Base-by-base conservation (phyloP, 1,139 yeast species). In the Blastobotrys illinoisensis region DNA sequence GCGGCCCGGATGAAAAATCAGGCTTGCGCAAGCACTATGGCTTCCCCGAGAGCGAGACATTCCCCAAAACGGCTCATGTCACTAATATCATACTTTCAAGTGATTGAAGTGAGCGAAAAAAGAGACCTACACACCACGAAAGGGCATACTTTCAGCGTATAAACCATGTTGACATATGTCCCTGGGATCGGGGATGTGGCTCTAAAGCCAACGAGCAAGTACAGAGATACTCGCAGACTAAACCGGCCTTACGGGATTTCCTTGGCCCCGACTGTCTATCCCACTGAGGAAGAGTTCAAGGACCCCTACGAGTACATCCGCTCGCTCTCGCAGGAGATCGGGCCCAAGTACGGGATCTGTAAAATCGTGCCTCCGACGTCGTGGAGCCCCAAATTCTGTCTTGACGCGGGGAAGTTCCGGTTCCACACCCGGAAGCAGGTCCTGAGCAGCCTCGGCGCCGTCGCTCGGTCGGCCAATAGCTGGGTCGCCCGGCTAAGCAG, bases 281-380 rank as follows among this genome's bases (percentile, higher is more conserved):
- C 85, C 14, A 68, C 74, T 9, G 71, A 69, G 32, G 73, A 72
- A 5, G 79, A 79, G 57, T 75, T 77, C 55, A 66, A 72, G 20
- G 86, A 83, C 65, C 82, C 83, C 5, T 63, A 69, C 23, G 58
- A 53, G 13, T 73, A 69, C 54, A 75, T 84, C 49, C 85, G 82
- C 58, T 71, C 76, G 21, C 65, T 80, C 23, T 21, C 23, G 6
- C 66, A 68, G 21, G 73, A 71, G 3, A 57, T 73, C 6, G 91
- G 89, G 0, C 67, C 67, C 53, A 64, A 73, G 49, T 78, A 75
- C 64, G 96, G 96, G 1, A 93, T 91, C n/a, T 75, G 88, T 26
- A 88, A 87, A 66, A 71, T 89, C 19, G 73, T 77, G n/a, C 80
- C 86, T 0, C 86, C 87, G 0, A 58, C 62, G 5, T 56, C 64